phyloP scores from a whole-genome alignment of 2,329 filamentous ascomycete genomes.

The Fusarium guadeloupense region DNA sequence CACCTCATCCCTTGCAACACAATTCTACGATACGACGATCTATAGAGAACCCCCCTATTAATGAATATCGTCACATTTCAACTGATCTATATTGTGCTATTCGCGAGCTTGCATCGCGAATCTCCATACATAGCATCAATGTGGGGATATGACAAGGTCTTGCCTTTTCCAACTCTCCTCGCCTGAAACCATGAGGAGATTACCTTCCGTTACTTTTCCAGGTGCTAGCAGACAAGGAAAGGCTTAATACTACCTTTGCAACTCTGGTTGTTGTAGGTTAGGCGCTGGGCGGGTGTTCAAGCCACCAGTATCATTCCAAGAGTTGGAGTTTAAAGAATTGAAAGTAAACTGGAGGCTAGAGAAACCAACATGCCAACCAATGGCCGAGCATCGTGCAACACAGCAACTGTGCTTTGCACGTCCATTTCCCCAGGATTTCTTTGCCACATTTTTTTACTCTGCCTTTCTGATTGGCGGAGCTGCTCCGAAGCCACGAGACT shows the following conservation, averaged over 20 bases:
- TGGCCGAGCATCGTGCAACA: background rate
- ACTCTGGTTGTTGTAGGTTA: too few species aligned
- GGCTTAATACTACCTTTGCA: background rate
- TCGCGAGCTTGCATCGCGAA: background rate
- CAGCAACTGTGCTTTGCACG: background rate
- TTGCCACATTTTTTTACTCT: too few species aligned
- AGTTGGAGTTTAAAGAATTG: background rate
- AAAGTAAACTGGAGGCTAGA: too few species aligned
- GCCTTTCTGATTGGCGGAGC: constrained; percentile 19
- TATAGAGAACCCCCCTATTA: background rate
- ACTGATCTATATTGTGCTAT: background rate
- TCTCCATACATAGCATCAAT: background rate
- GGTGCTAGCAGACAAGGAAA: background rate
- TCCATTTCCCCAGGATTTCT: background rate
- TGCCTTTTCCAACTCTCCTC: background rate
- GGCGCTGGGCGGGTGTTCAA: too few species aligned
- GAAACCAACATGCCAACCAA: too few species aligned
- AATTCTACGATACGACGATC: background rate
- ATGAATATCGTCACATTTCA: background rate
- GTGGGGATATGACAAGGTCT: background rate
- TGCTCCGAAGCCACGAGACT: constrained; percentile 10
- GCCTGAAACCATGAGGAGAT: background rate
- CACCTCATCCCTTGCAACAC: too few species aligned
- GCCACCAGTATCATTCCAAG: too few species aligned
- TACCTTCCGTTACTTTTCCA: background rate